Evolutionary conservation across 2,329 filamentous ascomycete species (phyloP), one percentile per base, ranked within the genome.

Genomic region (Aspergillus ibericus): DNA sequence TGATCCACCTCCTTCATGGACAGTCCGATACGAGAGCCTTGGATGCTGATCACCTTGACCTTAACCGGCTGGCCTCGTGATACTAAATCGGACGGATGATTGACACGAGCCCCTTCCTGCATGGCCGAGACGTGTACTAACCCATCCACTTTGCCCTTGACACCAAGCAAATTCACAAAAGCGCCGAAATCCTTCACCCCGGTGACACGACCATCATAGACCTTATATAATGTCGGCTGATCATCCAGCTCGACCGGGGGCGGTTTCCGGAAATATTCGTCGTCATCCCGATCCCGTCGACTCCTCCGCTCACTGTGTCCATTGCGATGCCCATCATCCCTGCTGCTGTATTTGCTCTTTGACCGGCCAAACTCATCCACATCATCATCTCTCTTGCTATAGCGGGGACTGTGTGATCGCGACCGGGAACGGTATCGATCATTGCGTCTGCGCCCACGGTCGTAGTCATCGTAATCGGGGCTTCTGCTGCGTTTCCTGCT

Each of bases 1-100:
- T 99, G 95, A 67, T 99, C 93, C 15, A 97, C 93, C 61, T 97
- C 93, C 71, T 96, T 96, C 93, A 99, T 97, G 0, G 93, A 96
- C 5, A 99, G 78, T 0, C 92, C 93, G 68, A 98, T 88, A 27
- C 91, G 85, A 54, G 82, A 86, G 4, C 89, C 88, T 70, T 98
- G 90, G 54, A 96, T 88, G 70, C 90, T 96, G 68, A 89, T 82
- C 22, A 99, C 89, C 74, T 99, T 99, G 67, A 98, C 91, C 74
- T 95, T 96, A 55, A 99, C 92, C 1, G 85, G 79, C 72, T 98
- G 93, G 5, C 90, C 91, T 60, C 85, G 84, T 2, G 88, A 84
- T 4, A 99, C 82, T 1, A 99, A 78, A 71, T 99, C 95, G 0
- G 91, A 92, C 0, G 95, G 95, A 72, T 98, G 91, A 63, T 93